Evolutionary conservation across 2,329 filamentous ascomycete species (phyloP).

Genomic region (Nigrograna mackinnonii): DNA sequence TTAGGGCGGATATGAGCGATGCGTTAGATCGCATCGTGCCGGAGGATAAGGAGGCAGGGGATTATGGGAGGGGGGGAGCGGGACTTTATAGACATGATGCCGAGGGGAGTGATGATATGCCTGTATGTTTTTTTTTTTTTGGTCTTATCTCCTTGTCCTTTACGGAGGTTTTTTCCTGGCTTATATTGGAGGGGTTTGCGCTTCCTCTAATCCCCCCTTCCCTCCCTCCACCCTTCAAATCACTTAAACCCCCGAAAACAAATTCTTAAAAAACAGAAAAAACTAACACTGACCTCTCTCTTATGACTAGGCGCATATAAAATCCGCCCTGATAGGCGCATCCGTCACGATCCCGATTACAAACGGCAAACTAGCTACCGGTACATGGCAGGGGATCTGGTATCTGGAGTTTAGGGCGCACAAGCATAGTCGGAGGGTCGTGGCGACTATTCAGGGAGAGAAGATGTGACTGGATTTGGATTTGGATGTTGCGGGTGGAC

Average conservation of each 20-base stretch:
- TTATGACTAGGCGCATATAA: constrained; percentile 90
- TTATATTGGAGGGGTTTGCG: too few relatives aligned
- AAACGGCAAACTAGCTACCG: constrained; percentile 74
- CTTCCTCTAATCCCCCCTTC: too few relatives aligned
- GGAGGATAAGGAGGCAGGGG: constrained; percentile 69
- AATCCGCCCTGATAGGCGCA: constrained; percentile 84
- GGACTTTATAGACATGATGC: constrained; percentile 81
- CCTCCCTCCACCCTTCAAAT: too few relatives aligned
- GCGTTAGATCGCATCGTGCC: constrained; percentile 89
- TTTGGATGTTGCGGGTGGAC: neutral
- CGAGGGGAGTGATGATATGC: constrained; percentile 93
- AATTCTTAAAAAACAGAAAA: too few relatives aligned
- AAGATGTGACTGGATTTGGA: constrained; percentile 46
- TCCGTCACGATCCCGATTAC: constrained; percentile 90
- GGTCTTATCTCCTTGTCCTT: too few relatives aligned
- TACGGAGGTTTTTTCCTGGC: too few relatives aligned
- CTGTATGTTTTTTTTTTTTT: constrained; percentile 55
- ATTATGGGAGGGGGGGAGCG: constrained; percentile 35
- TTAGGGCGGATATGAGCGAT: constrained; percentile 92
- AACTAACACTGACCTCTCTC: too few relatives aligned
- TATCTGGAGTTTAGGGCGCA: constrained; percentile 84
- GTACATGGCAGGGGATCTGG: constrained; percentile 90
- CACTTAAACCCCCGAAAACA: too few relatives aligned
- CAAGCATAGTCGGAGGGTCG: constrained; percentile 78
- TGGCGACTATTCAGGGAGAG: constrained; percentile 95